Evolutionary conservation across 176 grass and related monocot species (phyloP).

Genomic region (Tuctoria greenei): DNA sequence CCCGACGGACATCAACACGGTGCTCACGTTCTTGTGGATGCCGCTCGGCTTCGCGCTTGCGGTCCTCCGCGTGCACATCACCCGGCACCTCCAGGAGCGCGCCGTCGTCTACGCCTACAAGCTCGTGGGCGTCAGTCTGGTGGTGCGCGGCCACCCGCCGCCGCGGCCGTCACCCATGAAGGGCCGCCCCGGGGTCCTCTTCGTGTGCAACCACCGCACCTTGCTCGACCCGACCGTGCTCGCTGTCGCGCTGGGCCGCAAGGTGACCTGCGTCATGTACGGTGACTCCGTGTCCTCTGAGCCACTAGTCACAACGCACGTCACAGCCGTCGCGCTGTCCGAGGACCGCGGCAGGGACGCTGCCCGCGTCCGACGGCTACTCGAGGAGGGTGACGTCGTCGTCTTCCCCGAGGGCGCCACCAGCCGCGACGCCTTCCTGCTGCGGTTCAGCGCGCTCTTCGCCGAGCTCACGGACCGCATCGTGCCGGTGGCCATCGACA

Average conservation of each 20-base stretch:
- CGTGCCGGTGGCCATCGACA: constrained; percentile 64
- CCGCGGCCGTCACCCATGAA: constrained; percentile 36
- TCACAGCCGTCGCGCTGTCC: too few species aligned
- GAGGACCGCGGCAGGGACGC: constrained; percentile 41
- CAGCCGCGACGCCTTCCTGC: constrained; percentile 59
- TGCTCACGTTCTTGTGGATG: constrained; percentile 74
- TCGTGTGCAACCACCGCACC: constrained; percentile 83
- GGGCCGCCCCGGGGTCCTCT: constrained; percentile 45
- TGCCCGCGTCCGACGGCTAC: constrained; percentile 36
- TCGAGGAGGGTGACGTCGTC: constrained; percentile 56
- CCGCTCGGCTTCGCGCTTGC: constrained; percentile 59
- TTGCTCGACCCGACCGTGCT: constrained; percentile 48
- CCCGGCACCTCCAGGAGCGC: constrained; percentile 48
- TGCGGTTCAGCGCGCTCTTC: constrained; percentile 55
- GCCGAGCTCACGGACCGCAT: constrained; percentile 66
- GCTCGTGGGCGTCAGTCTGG: constrained; percentile 58
- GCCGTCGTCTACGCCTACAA: constrained; percentile 55
- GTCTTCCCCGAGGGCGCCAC: constrained; percentile 61
- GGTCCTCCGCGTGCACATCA: constrained; percentile 49
- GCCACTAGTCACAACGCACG: too few species aligned
- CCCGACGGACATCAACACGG: constrained; percentile 52
- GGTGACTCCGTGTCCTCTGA: background rate
- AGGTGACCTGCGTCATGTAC: constrained; percentile 59
- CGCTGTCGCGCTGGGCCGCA: constrained; percentile 53
- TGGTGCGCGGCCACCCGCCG: constrained; percentile 55